Conservation (phyloP, 78 protist species). For the Reticulomyxa filosa region DNA sequence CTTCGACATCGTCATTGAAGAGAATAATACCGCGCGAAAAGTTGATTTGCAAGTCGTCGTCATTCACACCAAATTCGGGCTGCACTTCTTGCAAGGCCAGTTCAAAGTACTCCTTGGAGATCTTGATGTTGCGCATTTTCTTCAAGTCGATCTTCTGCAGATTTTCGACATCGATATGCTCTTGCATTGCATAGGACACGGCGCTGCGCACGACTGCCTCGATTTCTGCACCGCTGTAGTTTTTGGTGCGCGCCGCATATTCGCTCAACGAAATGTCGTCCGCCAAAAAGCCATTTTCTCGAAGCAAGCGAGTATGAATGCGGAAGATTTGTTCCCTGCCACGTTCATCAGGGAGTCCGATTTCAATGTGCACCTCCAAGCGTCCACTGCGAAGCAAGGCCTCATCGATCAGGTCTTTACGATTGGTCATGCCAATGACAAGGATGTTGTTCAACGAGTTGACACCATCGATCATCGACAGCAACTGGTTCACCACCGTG, state of each 20-base stretch:
- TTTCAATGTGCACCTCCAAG: constrained; percentile 73
- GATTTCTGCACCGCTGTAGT: constrained; percentile 84
- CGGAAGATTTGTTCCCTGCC: constrained; percentile 79
- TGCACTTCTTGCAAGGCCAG: constrained; percentile 62
- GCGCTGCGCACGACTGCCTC: constrained; percentile 74
- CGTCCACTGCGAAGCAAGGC: constrained; percentile 96
- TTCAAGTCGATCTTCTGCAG: not conserved
- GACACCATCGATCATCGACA: constrained; percentile 89
- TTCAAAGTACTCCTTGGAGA: constrained; percentile 47
- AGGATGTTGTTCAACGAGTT: constrained; percentile 89
- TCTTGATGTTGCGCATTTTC: not conserved
- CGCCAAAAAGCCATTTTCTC: constrained; percentile 14
- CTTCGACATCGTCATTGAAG: too few relatives aligned
- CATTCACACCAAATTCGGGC: constrained; percentile 69
- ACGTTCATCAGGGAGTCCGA: constrained; percentile 80
- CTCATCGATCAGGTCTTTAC: constrained; percentile 85
- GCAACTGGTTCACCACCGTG: constrained; percentile 90
- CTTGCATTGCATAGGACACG: constrained; percentile 28
- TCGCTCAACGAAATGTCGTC: constrained; percentile 47
- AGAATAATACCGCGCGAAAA: not conserved
- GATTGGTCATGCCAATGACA: constrained; percentile 95
- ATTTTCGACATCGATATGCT: not conserved
- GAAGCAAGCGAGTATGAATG: constrained; percentile 64
- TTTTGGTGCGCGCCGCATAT: constrained; percentile 67
- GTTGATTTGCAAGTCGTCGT: constrained; percentile 20